A percentile compares a stretch with the other conserved stretches of the same genome.
Evolutionary conservation across 495 filamentous ascomycete genomes (phyloP).

Genomic region (Podospora pseudocomata): DNA sequence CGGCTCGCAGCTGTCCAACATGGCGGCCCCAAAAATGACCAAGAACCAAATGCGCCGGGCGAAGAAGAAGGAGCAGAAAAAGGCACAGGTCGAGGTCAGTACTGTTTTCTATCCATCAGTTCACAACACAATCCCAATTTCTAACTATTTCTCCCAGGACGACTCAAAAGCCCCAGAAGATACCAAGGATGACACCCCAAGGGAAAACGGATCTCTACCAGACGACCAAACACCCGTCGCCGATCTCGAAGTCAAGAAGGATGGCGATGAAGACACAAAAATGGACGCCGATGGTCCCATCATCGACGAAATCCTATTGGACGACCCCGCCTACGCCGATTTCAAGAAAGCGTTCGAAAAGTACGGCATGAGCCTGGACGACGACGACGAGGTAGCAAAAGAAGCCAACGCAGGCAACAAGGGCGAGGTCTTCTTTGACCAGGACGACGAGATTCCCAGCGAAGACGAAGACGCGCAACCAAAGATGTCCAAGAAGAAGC

Average conservation of each 20-base stretch:
- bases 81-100: constrained; percentile 50
- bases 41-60: constrained; percentile 84
- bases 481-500: constrained; percentile 87
- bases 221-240: constrained; percentile 10
- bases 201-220: constrained; percentile 30
- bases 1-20: constrained; percentile 36
- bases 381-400: constrained; percentile 54
- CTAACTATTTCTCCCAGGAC: constrained; percentile 1
- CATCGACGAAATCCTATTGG: constrained; percentile 51
- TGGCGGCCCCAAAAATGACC: constrained; percentile 61
- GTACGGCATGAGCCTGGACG: constrained; percentile 57
- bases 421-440: constrained; percentile 79
- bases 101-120: neutral
- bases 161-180: constrained; percentile 17
- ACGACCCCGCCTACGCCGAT: constrained; percentile 75
- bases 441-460: constrained; percentile 85
- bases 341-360: constrained; percentile 76
- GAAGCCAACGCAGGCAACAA: constrained; percentile 69
- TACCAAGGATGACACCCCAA: constrained; percentile 25
- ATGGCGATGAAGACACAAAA: constrained; percentile 31
- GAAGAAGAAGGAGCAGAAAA: constrained; percentile 84
- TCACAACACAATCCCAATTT: neutral
- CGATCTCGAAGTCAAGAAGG: constrained; percentile 42
- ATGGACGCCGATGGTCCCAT: constrained; percentile 46
- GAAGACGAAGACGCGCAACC: constrained; percentile 70